Evolutionary conservation across 768 basidiomycete genomes (phyloP), one percentile per base, ranked within the genome.

Genomic region (Naganishia randhawae): DNA sequence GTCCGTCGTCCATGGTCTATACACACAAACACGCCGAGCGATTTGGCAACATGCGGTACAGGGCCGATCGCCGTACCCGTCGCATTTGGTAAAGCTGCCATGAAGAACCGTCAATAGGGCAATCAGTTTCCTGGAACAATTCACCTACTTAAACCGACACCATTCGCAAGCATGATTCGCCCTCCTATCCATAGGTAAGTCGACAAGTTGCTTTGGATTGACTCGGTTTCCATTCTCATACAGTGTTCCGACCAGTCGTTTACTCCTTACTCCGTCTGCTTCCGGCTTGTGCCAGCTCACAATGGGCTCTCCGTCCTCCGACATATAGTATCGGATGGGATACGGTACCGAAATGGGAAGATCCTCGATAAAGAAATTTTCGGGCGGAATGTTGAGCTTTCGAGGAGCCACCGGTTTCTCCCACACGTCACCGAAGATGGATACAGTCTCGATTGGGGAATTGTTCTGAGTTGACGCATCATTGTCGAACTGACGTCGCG

Each of bases 131-230:
- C 9, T 10, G 31, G 2, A n/a, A 22, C 5, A 4, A 16, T 17
- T 19, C 27, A 61, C 57, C 41, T 25, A 61, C 57, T 61, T 61
- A 39, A 61, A 61, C 7, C 57, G 57, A 29, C 57, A 61, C 57
- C 57, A 61, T 39, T 61, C 57, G 57, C 57, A 61, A 16, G 57
- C 57, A 22, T 61, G 57, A 41, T 61, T 61, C 25, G 57, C 57
- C 22, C 57, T 25, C 33, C 57, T 35, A 39, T 61, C 57, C 17
- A 29, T 27, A 10, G 57, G 57, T 10, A 61, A 25, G 39, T 61
- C 57, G 31, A 61, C 57, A 22, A 61, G 19, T 29, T 61, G 57
- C 7, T 39, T 31, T 13, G 57, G 57, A 22, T 35, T 61, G 57
- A 61, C 57, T 14, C 57, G 19, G 14, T 61, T 39, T n/a, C 57